These are phyloP conservation scores for Malus hybrid DNA, from an alignment of 331 rosid species.

Conservation along the genomic window DNA sequence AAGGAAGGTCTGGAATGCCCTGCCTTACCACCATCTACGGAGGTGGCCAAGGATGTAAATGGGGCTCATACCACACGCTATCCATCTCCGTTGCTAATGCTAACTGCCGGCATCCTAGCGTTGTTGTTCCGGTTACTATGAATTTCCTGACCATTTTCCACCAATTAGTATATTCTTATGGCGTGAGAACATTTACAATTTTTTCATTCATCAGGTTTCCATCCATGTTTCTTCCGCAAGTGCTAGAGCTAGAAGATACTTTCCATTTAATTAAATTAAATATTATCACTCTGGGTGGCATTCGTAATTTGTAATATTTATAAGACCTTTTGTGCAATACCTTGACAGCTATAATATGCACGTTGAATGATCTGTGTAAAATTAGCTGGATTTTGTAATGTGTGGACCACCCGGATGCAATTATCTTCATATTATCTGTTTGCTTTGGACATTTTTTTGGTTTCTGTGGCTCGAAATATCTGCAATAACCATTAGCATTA, in stretches of 20 bases:
- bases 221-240: not conserved
- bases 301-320: conserved; percentile 11
- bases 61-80: conserved; percentile 13
- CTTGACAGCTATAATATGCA: not conserved
- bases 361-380: not conserved
- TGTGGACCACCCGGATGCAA: not conserved
- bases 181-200: not conserved
- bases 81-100: conserved; percentile 35
- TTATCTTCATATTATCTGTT: not conserved
- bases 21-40: conserved; percentile 45
- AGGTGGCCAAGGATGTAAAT: conserved; percentile 11
- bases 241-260: conserved; percentile 9
- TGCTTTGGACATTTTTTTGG: not conserved
- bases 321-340: not conserved
- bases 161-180: not conserved
- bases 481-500: not conserved
- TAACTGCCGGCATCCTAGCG: conserved; percentile 30
- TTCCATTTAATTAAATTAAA: not conserved
- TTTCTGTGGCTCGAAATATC: conserved; percentile 16
- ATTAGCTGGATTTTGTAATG: conserved; percentile 9
- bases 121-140: conserved; percentile 20
- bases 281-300: conserved; percentile 1
- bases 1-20: conserved; percentile 72
- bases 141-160: conserved; percentile 6
- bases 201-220: conserved; percentile 7